Base-by-base conservation (phyloP, 148 eudicot genomes). In the Mesembryanthemum crystallinum region DNA sequence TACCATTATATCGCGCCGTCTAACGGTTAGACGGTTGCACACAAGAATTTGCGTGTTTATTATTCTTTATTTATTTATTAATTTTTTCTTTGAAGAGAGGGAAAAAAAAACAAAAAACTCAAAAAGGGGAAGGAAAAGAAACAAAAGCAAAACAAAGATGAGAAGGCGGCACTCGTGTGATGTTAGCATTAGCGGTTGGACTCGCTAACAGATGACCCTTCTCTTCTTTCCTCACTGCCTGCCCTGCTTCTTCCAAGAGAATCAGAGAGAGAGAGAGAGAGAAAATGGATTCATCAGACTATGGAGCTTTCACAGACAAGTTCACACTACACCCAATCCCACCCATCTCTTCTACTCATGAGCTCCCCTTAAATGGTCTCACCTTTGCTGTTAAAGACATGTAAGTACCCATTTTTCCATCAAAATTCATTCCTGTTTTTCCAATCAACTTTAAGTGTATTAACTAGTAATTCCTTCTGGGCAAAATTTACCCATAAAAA, bases 381-480 rank as follows among this genome's bases (percentile, higher is more conserved):
- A 85, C 89, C 62, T 94, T 94, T 80, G 92, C 98, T 20, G 89
- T 92, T 35, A 94, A 94, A 88, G 97, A 92, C 64, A 89, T 94
- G 97, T 90, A 15, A 85, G 93, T 82, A 47, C 21, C 21, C 20
- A 0, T 65, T 7, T 27, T 30, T 49, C 25, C 28, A 27, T 21
- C 3, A 8, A 37, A 37, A 9, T 3, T 72, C 11, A n/a, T 73
- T 29, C 28, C 61, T 29, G 24, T 7, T 74, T 30, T 18, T 9
- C 15, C 24, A 5, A 12, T 23, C 52, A 43, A 24, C n/a, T 67
- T 67, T n/a, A 28, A 39, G 3, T 35, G 4, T 35, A 35, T 35
- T 35, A 35, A 2, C 6, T 2, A 1, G 27, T 51, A 49, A 0
- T 49, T 28, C 28, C n/a, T 29, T 69, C 37, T 51, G 73, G 73